Percentiles rank a stretch among this genome's conserved stretches.
phyloP scores from a whole-genome alignment of 129 eudicot species.

The Heracleum sosnowskyi region DNA sequence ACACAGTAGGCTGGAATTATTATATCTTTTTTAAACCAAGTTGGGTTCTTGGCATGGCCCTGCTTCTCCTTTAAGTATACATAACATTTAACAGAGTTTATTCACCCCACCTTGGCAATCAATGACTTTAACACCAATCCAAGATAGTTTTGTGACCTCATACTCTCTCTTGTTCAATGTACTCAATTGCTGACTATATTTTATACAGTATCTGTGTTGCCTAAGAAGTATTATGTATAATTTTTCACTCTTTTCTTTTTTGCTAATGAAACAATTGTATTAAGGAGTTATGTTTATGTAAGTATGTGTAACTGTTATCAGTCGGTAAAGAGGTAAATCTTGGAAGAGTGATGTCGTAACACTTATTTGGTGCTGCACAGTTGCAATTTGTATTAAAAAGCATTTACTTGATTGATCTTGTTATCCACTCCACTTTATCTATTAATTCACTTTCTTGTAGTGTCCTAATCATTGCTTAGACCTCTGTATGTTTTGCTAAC shows the following conservation, averaged over 20 bases:
- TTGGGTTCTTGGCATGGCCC: not conserved
- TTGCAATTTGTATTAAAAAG: not conserved
- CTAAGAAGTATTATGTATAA: not conserved
- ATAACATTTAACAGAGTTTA: not conserved
- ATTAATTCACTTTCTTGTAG: not conserved
- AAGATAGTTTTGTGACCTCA: not conserved
- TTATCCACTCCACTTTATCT: not conserved
- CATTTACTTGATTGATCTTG: not conserved
- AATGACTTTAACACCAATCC: not conserved
- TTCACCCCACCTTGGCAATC: not conserved
- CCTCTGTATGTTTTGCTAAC: not conserved
- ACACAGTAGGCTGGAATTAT: not conserved
- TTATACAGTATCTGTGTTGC: not conserved
- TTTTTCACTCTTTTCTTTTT: not conserved
- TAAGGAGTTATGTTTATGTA: too few relatives aligned
- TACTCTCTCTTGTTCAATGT: not conserved
- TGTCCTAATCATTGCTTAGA: not conserved
- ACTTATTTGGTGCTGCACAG: not conserved
- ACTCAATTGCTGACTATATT: not conserved
- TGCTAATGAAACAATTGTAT: too few relatives aligned
- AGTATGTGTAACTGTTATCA: not conserved
- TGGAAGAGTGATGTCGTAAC: not conserved
- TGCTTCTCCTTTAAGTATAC: not conserved
- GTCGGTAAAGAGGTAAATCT: not conserved
- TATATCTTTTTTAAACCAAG: not conserved